A percentile compares a stretch with the other conserved stretches of the same genome.
Evolutionary conservation across 2,329 filamentous ascomycete genomes (phyloP).

Genomic region (Cladobotryum mycophilum): DNA sequence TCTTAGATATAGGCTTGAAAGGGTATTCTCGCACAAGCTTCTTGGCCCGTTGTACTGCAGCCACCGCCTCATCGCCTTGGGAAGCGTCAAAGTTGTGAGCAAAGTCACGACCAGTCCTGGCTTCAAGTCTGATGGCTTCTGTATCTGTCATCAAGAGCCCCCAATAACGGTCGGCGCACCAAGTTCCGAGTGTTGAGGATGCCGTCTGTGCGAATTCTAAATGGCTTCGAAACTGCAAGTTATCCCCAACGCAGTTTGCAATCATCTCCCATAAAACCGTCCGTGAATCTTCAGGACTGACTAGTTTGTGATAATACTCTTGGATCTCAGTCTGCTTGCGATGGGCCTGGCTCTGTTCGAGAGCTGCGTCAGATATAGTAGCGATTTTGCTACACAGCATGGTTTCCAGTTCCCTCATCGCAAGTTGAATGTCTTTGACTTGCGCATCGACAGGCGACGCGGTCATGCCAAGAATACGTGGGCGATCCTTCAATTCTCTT

Average conservation of each 20-base stretch:
- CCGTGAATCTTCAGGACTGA: slow-evolving; percentile 39
- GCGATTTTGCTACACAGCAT: slow-evolving; percentile 78
- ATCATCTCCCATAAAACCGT: slow-evolving; percentile 61
- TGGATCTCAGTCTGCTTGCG: slow-evolving; percentile 45
- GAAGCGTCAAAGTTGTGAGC: slow-evolving; percentile 13
- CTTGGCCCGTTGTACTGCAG: slow-evolving; percentile 52
- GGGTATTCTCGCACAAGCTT: slow-evolving; percentile 47
- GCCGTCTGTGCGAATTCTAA: slow-evolving; percentile 55
- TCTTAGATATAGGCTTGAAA: slow-evolving; percentile 30
- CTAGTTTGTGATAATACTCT: slow-evolving; percentile 39
- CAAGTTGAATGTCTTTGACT: slow-evolving; percentile 57
- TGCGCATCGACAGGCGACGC: slow-evolving; percentile 88
- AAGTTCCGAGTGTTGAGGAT: slow-evolving; percentile 64
- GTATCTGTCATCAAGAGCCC: slow-evolving; percentile 59
- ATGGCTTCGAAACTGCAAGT: slow-evolving; percentile 45
- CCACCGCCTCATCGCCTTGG: slow-evolving; percentile 41
- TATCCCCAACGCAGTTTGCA: slow-evolving; percentile 34
- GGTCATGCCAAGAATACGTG: slow-evolving; percentile 91
- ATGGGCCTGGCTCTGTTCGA: slow-evolving; percentile 18
- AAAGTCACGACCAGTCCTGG: slow-evolving; percentile 40
- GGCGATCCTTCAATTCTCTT: slow-evolving; percentile 44
- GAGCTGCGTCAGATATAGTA: slow-evolving; percentile 49
- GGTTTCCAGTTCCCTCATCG: slow-evolving; percentile 66
- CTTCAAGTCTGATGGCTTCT: slow-evolving; percentile 55
- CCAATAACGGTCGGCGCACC: slow-evolving; percentile 84